Percentiles rank a stretch among this genome's conserved stretches.
Evolutionary conservation across 2,329 filamentous ascomycete species (phyloP).

Genomic region (Alternaria sp.): DNA sequence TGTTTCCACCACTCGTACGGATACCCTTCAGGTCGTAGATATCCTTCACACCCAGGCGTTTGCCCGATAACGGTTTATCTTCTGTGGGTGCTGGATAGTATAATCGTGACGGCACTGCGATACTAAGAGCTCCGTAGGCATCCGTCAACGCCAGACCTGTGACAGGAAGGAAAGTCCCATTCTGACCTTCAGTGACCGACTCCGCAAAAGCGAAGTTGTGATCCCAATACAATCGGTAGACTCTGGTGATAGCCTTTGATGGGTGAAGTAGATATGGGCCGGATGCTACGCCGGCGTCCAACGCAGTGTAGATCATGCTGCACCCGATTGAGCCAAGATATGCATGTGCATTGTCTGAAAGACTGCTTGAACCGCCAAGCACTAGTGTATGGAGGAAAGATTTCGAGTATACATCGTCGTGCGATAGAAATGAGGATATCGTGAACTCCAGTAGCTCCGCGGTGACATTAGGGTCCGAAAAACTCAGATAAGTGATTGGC

Average conservation of each 20-base stretch:
- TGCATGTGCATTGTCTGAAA: neutral
- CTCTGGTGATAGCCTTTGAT: constrained; percentile 11
- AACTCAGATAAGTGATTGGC: constrained; percentile 1
- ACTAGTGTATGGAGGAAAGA: constrained; percentile 9
- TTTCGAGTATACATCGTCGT: constrained; percentile 16
- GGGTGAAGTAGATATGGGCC: constrained; percentile 15
- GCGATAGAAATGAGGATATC: neutral
- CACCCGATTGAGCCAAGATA: constrained; percentile 9
- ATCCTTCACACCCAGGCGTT: constrained; percentile 25
- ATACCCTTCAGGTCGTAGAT: constrained; percentile 23
- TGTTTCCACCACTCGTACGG: constrained; percentile 16
- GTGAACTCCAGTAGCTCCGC: neutral
- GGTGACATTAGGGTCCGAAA: neutral
- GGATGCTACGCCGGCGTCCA: neutral
- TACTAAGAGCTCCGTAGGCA: constrained; percentile 13
- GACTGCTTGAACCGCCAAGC: constrained; percentile 1
- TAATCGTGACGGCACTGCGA: constrained; percentile 22
- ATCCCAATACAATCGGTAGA: constrained; percentile 20
- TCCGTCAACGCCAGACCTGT: constrained; percentile 11
- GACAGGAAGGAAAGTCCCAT: constrained; percentile 16
- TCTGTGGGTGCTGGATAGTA: constrained; percentile 6
- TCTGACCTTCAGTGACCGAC: constrained; percentile 16
- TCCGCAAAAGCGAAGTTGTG: constrained; percentile 13
- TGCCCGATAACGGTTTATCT: constrained; percentile 14
- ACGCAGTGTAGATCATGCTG: constrained; percentile 1